Evolutionary conservation across 176 grass and related monocot species (phyloP).

Genomic region (Musa itinerans): DNA sequence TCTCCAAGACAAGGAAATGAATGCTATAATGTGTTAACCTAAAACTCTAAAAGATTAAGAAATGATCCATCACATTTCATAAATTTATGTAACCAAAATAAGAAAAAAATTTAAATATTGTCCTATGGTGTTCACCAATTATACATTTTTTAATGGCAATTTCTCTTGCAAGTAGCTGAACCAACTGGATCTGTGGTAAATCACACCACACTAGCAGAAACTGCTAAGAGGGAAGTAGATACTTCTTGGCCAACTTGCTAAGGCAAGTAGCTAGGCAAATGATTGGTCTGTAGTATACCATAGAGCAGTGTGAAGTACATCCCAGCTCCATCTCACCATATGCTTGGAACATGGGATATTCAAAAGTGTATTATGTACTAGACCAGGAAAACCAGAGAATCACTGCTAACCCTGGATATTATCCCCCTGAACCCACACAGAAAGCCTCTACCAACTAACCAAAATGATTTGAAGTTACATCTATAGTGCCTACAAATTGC

Average conservation of each 20-base stretch:
- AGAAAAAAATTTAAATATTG: too few relatives aligned
- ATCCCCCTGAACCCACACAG: not conserved
- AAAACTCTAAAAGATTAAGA: too few relatives aligned
- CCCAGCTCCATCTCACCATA: too few relatives aligned
- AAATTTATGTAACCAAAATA: too few relatives aligned
- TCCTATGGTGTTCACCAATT: not conserved
- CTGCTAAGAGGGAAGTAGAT: too few relatives aligned
- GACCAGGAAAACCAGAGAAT: not conserved
- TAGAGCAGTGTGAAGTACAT: too few relatives aligned
- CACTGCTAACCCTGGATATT: not conserved
- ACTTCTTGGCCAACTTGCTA: too few relatives aligned
- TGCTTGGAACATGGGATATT: too few relatives aligned
- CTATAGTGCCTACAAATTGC: not conserved
- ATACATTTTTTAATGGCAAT: not conserved
- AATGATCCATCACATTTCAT: too few relatives aligned
- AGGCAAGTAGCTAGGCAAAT: too few relatives aligned
- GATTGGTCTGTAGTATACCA: too few relatives aligned
- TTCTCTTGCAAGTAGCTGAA: not conserved
- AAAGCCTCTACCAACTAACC: not conserved
- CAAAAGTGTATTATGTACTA: not conserved
- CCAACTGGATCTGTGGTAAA: not conserved
- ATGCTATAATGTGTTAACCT: not conserved
- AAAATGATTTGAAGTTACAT: not conserved
- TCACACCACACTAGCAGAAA: not conserved
- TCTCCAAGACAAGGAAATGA: not conserved